Conservation (phyloP, 2,329 filamentous ascomycete species). For the Calycina herbarum region DNA sequence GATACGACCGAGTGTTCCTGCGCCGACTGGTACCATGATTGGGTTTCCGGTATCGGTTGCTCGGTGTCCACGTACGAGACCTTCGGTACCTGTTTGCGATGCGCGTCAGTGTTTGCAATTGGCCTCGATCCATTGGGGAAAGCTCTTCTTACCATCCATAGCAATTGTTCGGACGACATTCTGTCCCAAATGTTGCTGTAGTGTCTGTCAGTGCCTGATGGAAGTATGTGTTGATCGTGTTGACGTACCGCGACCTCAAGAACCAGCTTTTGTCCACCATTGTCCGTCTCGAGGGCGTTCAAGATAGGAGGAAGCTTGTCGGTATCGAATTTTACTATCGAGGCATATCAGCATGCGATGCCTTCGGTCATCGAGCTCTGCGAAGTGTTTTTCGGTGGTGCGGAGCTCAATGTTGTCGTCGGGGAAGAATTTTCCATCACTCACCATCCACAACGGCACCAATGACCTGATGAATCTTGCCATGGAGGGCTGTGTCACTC, state of each 20-base stretch:
- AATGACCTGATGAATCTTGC: conserved; percentile 82
- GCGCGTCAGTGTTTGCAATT: conserved; percentile 29
- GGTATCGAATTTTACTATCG: conserved; percentile 90
- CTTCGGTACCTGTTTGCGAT: conserved; percentile 78
- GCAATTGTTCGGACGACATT: conserved; percentile 99
- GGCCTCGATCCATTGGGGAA: conserved; percentile 13
- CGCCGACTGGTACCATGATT: conserved; percentile 95
- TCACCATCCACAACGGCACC: conserved; percentile 98
- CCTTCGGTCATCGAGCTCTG: conserved; percentile 22
- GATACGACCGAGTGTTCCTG: conserved; percentile 94
- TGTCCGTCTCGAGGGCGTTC: conserved; percentile 90
- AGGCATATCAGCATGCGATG: conserved; percentile 37
- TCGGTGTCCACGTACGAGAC: conserved; percentile 90
- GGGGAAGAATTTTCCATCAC: conserved; percentile 46
- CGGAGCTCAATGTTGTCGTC: conserved; percentile 30
- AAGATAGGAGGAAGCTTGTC: conserved; percentile 95
- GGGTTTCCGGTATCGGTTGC: conserved; percentile 87
- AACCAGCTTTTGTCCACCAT: conserved; percentile 90
- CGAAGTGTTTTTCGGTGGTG: conserved; percentile 18
- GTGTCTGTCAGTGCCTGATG: conserved; percentile 41
- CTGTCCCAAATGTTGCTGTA: conserved; percentile 98
- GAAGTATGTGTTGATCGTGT: conserved; percentile 23
- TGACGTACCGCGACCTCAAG: conserved; percentile 89
- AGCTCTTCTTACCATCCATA: conserved; percentile 83
- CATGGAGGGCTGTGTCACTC: conserved; percentile 58